Evolutionary conservation across 2,329 filamentous ascomycete genomes (phyloP).

Genomic region (Epichloe typhina): DNA sequence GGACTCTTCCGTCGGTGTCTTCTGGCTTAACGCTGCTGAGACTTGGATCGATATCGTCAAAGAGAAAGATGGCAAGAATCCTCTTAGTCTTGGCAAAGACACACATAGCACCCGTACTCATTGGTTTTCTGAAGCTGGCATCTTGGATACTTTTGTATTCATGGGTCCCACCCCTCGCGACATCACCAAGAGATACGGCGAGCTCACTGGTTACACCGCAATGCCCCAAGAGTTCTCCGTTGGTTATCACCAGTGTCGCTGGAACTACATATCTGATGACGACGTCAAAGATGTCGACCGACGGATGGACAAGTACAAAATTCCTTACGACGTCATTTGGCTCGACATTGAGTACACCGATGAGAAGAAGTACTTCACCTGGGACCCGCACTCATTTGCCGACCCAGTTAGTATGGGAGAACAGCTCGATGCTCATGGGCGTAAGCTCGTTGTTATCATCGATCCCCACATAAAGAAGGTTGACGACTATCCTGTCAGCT

Average conservation of each 20-base stretch:
- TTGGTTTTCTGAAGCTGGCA: constrained; percentile 88
- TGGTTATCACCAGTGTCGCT: constrained; percentile 93
- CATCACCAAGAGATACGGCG: constrained; percentile 68
- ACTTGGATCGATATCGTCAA: constrained; percentile 96
- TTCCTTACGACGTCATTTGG: constrained; percentile 98
- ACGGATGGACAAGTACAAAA: constrained; percentile 89
- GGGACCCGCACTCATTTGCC: constrained; percentile 78
- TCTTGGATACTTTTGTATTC: constrained; percentile 89
- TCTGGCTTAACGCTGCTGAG: constrained; percentile 95
- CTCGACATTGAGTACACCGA: constrained; percentile 96
- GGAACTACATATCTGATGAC: constrained; percentile 97
- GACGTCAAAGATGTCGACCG: constrained; percentile 94
- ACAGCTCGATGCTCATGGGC: constrained; percentile 69
- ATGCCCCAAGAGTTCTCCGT: constrained; percentile 87
- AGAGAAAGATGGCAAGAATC: constrained; percentile 57
- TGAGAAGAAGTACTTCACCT: constrained; percentile 96
- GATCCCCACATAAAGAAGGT: constrained; percentile 97
- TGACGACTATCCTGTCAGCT: constrained; percentile 59
- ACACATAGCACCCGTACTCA: constrained; percentile 75
- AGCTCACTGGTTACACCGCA: constrained; percentile 82
- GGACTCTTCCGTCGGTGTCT: constrained; percentile 84
- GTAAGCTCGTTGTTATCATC: constrained; percentile 88
- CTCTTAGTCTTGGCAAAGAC: constrained; percentile 57
- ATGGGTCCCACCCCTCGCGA: constrained; percentile 78
- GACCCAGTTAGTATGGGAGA: constrained; percentile 80